Conservation (phyloP, 2,329 filamentous ascomycete genomes). For the Hypoxylon sp. region DNA sequence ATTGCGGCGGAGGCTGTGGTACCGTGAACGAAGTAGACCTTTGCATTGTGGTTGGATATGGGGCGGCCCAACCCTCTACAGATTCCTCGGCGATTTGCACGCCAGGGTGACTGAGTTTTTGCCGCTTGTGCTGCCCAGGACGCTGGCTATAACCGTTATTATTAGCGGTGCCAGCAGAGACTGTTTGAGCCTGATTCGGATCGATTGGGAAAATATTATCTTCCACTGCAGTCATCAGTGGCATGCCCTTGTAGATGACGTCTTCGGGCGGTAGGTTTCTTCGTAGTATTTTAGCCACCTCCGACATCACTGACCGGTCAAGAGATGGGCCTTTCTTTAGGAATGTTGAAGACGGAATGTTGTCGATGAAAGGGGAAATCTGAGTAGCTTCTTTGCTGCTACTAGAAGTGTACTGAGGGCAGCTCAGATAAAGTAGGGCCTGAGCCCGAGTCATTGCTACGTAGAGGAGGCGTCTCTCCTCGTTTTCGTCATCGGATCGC, state of each 20-base stretch:
- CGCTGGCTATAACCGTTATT: slow-evolving; percentile 24
- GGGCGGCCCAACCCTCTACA: slow-evolving; percentile 55
- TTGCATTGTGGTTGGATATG: slow-evolving; percentile 74
- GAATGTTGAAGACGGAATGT: slow-evolving; percentile 53
- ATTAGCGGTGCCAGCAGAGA: slow-evolving; percentile 47
- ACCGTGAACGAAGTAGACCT: slow-evolving; percentile 71
- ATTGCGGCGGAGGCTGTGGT: slow-evolving; percentile 59
- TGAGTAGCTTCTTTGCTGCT: slow-evolving; percentile 66
- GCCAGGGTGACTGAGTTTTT: slow-evolving; percentile 55
- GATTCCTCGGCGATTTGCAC: slow-evolving; percentile 58
- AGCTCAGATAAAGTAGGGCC: slow-evolving; percentile 87
- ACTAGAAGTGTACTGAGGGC: slow-evolving; percentile 77
- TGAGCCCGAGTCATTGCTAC: slow-evolving; percentile 98
- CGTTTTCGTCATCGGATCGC: slow-evolving; percentile 85
- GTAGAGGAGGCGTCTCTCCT: slow-evolving; percentile 90
- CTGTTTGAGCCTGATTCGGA: slow-evolving; percentile 64
- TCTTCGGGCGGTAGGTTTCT: slow-evolving; percentile 71
- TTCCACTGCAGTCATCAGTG: slow-evolving; percentile 69
- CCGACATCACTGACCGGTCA: slow-evolving; percentile 71
- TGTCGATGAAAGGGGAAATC: slow-evolving; percentile 80
- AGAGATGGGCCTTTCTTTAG: slow-evolving; percentile 78
- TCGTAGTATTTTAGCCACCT: slow-evolving; percentile 79
- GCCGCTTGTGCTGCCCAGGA: slow-evolving; percentile 49
- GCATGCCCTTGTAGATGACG: slow-evolving; percentile 67
- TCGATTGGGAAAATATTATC: slow-evolving; percentile 79